Evolutionary conservation across 2,329 filamentous ascomycete species (phyloP).

Genomic region (Pseudogymnoascus verrucosus): DNA sequence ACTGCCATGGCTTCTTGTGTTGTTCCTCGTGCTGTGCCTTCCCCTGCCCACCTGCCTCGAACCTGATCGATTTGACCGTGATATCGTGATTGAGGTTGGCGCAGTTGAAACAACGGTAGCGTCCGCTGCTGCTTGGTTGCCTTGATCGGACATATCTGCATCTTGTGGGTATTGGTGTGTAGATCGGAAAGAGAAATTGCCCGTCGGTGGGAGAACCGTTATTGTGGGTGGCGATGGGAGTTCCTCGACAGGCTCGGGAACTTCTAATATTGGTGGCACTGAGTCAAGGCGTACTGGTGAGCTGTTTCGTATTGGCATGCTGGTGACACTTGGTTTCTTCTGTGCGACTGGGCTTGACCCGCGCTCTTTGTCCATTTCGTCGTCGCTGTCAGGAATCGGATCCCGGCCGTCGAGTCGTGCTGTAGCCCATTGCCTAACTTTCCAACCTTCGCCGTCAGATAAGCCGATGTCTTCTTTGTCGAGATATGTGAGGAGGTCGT

Average conservation of each 20-base stretch:
- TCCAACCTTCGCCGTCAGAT: slow-evolving; percentile 67
- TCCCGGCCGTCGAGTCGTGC: slow-evolving; percentile 61
- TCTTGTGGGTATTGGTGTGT: slow-evolving; percentile 49
- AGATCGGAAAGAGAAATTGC: slow-evolving; percentile 64
- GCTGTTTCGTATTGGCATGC: slow-evolving; percentile 29
- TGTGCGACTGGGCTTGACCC: slow-evolving; percentile 51
- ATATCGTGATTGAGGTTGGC: slow-evolving; percentile 20
- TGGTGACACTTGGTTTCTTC: slow-evolving; percentile 38
- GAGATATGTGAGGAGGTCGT: slow-evolving; percentile 78
- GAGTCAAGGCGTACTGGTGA: slow-evolving; percentile 32
- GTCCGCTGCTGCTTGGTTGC: slow-evolving; percentile 27
- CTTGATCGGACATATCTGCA: slow-evolving; percentile 47
- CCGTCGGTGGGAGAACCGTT: slow-evolving; percentile 40
- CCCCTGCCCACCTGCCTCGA: slow-evolving; percentile 24
- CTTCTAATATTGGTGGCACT: slow-evolving; percentile 22
- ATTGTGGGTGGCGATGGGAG: slow-evolving; percentile 15
- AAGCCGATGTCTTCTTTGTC: slow-evolving; percentile 75
- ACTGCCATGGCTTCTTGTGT: not conserved
- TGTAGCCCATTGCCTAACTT: slow-evolving; percentile 55
- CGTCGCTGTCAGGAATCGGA: slow-evolving; percentile 54
- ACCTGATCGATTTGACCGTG: slow-evolving; percentile 21
- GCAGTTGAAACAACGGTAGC: slow-evolving; percentile 17
- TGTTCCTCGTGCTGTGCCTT: slow-evolving; percentile 17
- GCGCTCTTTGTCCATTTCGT: slow-evolving; percentile 55
- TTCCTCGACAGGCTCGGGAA: slow-evolving; percentile 13